A percentile compares a stretch with the other conserved stretches of the same genome.
phyloP scores from a whole-genome alignment of 129 eudicot genomes.

The Artemisia annua region DNA sequence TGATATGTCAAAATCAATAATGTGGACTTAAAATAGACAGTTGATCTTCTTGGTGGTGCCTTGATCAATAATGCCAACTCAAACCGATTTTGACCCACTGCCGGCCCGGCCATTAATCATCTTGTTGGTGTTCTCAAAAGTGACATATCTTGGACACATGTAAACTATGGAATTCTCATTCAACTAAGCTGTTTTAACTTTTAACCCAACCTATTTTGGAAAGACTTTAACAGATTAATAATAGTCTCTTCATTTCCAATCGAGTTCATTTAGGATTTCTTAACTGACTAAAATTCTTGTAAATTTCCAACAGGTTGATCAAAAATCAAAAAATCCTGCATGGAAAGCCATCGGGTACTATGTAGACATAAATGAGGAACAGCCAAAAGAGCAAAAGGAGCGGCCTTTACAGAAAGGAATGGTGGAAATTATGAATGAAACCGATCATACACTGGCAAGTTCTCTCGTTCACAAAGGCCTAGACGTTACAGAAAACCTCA shows the following conservation, averaged over 20 bases:
- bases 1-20: conserved; percentile 1
- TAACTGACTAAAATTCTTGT: not conserved
- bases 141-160: too few species aligned
- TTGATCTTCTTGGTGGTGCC: too few species aligned
- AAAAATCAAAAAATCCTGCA: conserved; percentile 53
- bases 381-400: conserved; percentile 16
- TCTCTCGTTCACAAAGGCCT: conserved; percentile 64
- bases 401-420: conserved; percentile 71
- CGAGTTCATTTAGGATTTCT: not conserved
- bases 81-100: too few species aligned
- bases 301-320: conserved; percentile 46
- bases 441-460: conserved; percentile 37
- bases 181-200: too few species aligned
- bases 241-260: not conserved
- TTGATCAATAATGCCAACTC: too few species aligned
- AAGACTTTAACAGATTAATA: not conserved
- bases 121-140: too few species aligned
- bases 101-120: too few species aligned
- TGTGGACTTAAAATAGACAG: not conserved
- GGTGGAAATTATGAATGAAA: conserved; percentile 63
- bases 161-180: too few species aligned
- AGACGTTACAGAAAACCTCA: conserved; percentile 41
- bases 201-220: too few species aligned
- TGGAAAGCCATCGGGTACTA: conserved; percentile 77
- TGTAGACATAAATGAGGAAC: conserved; percentile 27